phyloP scores from a whole-genome alignment of 805 yeast genomes.

The Candida odintsovae region DNA sequence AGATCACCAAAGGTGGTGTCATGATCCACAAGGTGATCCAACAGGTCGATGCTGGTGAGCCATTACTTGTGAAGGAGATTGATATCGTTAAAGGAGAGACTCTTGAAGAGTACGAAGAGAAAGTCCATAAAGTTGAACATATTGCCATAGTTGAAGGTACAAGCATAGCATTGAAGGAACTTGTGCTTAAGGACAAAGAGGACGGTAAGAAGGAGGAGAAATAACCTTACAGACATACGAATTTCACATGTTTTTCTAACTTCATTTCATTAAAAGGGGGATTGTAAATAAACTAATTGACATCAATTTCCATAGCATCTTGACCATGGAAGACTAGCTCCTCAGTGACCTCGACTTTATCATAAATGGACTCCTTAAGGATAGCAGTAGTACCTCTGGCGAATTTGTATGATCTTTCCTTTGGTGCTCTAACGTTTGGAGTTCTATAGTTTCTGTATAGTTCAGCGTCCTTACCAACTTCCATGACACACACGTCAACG shows the following conservation, averaged over 20 bases:
- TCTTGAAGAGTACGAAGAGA: conserved; percentile 69
- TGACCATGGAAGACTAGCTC: conserved; percentile 39
- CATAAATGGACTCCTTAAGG: conserved; percentile 59
- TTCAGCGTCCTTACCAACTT: conserved; percentile 81
- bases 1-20: conserved; percentile 73
- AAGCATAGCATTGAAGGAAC: conserved; percentile 42
- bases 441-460: conserved; percentile 81
- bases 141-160: conserved; percentile 92
- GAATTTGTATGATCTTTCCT: conserved; percentile 80
- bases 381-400: conserved; percentile 92
- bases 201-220: not conserved
- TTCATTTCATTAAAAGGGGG: not conserved
- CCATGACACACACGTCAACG: conserved; percentile 97
- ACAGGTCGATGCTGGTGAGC: conserved; percentile 92
- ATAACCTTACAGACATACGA: not conserved
- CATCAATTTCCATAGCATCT: conserved; percentile 49
- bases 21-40: conserved; percentile 97
- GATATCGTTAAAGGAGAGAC: conserved; percentile 67
- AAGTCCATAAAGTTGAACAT: conserved; percentile 85
- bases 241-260: conserved; percentile 2
- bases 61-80: conserved; percentile 76
- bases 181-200: conserved; percentile 5
- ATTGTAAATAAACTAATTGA: conserved; percentile 6
- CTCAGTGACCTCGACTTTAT: conserved; percentile 64
- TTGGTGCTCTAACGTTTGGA: conserved; percentile 82